Base-by-base conservation (phyloP, 192 early-diverging fungal species). In the Podila epigama region DNA sequence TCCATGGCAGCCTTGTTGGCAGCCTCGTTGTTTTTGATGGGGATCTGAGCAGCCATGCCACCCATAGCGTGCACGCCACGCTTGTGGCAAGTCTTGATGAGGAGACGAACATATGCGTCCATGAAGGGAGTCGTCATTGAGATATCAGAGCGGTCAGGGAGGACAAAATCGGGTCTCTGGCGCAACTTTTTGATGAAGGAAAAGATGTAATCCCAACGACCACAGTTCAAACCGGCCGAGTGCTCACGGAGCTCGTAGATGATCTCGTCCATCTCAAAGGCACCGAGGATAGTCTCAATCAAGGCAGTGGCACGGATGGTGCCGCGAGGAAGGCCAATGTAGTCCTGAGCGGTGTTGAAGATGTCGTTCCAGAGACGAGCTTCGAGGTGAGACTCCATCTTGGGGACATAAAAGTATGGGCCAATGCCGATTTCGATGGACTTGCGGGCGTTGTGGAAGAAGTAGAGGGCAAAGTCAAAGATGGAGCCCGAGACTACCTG, bases 191-290 rank as follows among this genome's bases (percentile, higher is more conserved):
- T 98, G 89, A 98, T 98, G 72, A 95, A 91, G 10, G 93, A 94
- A 83, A 98, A 98, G 84, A 98, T 98, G 87, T 98, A 98, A 86
- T 98, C 97, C 97, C 97, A 98, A 52, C 97, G 91, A 51, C 97
- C 97, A 87, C 97, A 98, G 95, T 98, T 98, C 51, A 98, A 88
- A 8, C 97, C 97, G 22, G 96, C 91, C 37, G 97, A 98, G 88
- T 98, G 97, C 94, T 98, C 92, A 81, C 97, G 95, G 51, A 98
- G 87, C 89, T 98, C 97, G 77, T 95, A 98, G 84, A 98, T 98
- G 78, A 98, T 97, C 85, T 99, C 97, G 69, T 99, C 97, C 97
- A 99, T 99, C 85, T 99, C 95, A 81, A 94, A 99, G 35, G 96
- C 91, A 7, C 94, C 97, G 51, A 95, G 83, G 80, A 99, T 96